phyloP scores from a whole-genome alignment of 257 asterid genomes.

The Capsicum baccatum region DNA sequence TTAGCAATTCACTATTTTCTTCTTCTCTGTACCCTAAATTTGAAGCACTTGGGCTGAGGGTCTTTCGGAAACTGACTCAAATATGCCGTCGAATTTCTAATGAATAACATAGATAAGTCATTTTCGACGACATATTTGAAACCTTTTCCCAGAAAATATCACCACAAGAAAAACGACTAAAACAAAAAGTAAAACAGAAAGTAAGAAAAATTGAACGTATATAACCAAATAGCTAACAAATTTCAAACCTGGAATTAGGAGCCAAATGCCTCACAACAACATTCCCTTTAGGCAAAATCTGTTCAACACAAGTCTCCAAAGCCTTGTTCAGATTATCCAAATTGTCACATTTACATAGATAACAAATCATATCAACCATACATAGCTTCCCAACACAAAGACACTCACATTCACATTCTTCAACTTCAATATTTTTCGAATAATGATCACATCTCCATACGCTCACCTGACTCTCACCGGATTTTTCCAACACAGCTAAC shows the following conservation, averaged over 20 bases:
- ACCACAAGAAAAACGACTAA: too few species aligned
- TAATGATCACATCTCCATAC: slow-evolving; percentile 57
- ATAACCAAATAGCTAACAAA: not conserved
- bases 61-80: too few species aligned
- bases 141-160: too few species aligned
- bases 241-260: slow-evolving; percentile 58
- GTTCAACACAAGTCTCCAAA: slow-evolving; percentile 55
- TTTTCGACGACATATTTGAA: too few species aligned
- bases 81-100: too few species aligned
- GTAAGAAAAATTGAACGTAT: too few species aligned
- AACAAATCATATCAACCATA: slow-evolving; percentile 65
- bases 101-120: too few species aligned
- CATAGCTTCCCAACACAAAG: slow-evolving; percentile 70
- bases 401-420: slow-evolving; percentile 31
- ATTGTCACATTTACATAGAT: slow-evolving; percentile 61
- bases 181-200: too few species aligned
- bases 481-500: slow-evolving; percentile 51
- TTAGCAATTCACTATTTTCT: too few species aligned
- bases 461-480: slow-evolving; percentile 56
- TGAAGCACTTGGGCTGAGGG: too few species aligned
- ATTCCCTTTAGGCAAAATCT: slow-evolving; percentile 49
- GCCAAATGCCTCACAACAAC: slow-evolving; percentile 64
- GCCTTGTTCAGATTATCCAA: slow-evolving; percentile 61
- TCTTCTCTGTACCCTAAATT: too few species aligned
- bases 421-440: not conserved